A percentile compares a stretch with the other conserved stretches of the same genome.
Evolutionary conservation across 768 basidiomycete species (phyloP).

Genomic region (Mycena epipterygia): DNA sequence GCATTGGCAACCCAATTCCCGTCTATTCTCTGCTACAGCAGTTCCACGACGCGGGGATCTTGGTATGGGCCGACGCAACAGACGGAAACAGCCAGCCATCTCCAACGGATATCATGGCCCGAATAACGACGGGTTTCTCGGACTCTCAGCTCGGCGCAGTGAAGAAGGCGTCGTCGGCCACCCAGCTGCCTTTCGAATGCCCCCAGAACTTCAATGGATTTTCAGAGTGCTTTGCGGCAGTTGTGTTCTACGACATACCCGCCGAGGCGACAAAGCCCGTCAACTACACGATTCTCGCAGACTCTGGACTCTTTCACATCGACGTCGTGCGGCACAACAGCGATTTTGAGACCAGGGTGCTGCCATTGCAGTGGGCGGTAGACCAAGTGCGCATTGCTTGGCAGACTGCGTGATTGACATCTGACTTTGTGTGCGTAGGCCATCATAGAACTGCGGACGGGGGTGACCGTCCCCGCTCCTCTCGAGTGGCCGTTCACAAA

Average conservation of each 20-base stretch:
- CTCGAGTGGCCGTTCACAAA: slow-evolving; percentile 81
- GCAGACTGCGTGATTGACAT: background rate
- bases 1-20: slow-evolving; percentile 69
- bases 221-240: slow-evolving; percentile 78
- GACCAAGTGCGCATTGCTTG: slow-evolving; percentile 64
- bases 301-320: slow-evolving; percentile 73
- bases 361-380: slow-evolving; percentile 85
- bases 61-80: slow-evolving; percentile 81
- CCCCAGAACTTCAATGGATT: slow-evolving; percentile 81
- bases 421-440: slow-evolving; percentile 57
- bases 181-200: slow-evolving; percentile 69
- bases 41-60: slow-evolving; percentile 65
- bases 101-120: slow-evolving; percentile 71
- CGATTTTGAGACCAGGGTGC: slow-evolving; percentile 75
- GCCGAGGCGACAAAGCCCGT: slow-evolving; percentile 52
- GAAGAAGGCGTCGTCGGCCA: slow-evolving; percentile 59
- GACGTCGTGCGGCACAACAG: slow-evolving; percentile 76
- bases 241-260: slow-evolving; percentile 74
- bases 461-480: slow-evolving; percentile 67
- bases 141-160: slow-evolving; percentile 62
- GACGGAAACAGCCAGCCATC: slow-evolving; percentile 67
- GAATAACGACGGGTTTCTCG: slow-evolving; percentile 67
- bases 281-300: slow-evolving; percentile 80
- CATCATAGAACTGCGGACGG: slow-evolving; percentile 78
- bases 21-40: slow-evolving; percentile 60